Base-by-base conservation (phyloP, 2,329 filamentous ascomycete species). In the Aspergillus jensenii region DNA sequence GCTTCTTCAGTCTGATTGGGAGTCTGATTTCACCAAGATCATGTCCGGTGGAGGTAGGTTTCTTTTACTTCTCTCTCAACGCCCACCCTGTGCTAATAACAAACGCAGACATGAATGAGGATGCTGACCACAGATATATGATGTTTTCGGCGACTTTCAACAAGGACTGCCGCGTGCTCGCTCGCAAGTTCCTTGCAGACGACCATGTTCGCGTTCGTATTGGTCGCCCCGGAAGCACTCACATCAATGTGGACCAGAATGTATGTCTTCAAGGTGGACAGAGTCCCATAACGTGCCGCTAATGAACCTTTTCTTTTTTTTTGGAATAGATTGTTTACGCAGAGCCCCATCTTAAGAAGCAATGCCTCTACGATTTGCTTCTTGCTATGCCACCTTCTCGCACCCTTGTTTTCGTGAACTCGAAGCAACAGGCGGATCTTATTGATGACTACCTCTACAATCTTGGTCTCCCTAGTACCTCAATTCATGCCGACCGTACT, bases 71-170 rank as follows among this genome's bases (percentile, higher is more conserved):
- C 33, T 54, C 15, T 7, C 8, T 19, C 51, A 45, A 45, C 46
- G 25, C 56, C 45, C 50, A 21, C n/a, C 35, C 35, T n/a, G 27
- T 9, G 9, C 27, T 58, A 53, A 52, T 66, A 11, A 61, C 41
- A 43, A 51, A 40, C 15, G 52, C 21, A 80, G 78, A 96, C 82
- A 86, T 74, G 78, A 96, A 96, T 60, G 86, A 90, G 56, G 91
- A 89, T 67, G 84, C 81, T 6, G 86, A 89, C 58, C 85, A 88
- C 64, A 79, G 80, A 7, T 87, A 85, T 73, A 82, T 96, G 76
- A 89, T 99, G 79, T 98, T 98, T 74, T 96, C 92, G 0, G 95
- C 95, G 1, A 98, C 95, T 0, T 98, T 99, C 75, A 91, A 93
- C 41, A 92, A 90, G 77, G 79, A 79, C 0, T 86, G 90, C 62